These are phyloP conservation scores for Prunus armeniaca DNA, from an alignment of 306 rosid species.

Conservation along the genomic window DNA sequence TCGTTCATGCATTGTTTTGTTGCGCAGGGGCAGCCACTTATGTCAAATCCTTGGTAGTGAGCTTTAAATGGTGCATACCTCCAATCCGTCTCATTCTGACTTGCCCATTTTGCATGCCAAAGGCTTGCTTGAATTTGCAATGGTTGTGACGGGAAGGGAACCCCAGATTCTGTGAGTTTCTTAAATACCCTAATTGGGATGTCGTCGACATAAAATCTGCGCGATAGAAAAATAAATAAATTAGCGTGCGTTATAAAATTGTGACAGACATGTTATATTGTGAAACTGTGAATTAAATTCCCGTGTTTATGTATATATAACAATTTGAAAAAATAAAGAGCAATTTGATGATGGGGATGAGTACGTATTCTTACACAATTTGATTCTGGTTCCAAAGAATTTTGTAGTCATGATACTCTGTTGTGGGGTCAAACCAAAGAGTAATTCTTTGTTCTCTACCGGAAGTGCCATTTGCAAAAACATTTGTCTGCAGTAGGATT, in stretches of 20 bases:
- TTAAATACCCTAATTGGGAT: slow-evolving; percentile 44
- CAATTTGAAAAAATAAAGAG: neutral
- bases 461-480: slow-evolving; percentile 42
- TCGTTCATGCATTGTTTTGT: neutral
- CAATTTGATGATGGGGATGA: too few relatives aligned
- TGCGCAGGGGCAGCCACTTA: slow-evolving; percentile 28
- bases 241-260: too few relatives aligned
- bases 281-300: neutral
- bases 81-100: slow-evolving; percentile 43
- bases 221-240: too few relatives aligned
- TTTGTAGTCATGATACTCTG: slow-evolving; percentile 38
- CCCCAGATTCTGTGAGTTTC: slow-evolving; percentile 13
- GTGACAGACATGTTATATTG: too few relatives aligned
- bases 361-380: slow-evolving; percentile 43
- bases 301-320: neutral
- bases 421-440: slow-evolving; percentile 65
- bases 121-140: slow-evolving; percentile 42
- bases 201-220: slow-evolving; percentile 46
- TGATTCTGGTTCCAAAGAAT: slow-evolving; percentile 64
- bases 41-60: slow-evolving; percentile 34
- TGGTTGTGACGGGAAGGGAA: slow-evolving; percentile 35
- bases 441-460: slow-evolving; percentile 46
- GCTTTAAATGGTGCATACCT: slow-evolving; percentile 51
- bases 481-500: slow-evolving; percentile 50
- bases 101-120: slow-evolving; percentile 20